Base-by-base conservation (phyloP, 768 basidiomycete genomes). In the Termitomyces eurrhizus region DNA sequence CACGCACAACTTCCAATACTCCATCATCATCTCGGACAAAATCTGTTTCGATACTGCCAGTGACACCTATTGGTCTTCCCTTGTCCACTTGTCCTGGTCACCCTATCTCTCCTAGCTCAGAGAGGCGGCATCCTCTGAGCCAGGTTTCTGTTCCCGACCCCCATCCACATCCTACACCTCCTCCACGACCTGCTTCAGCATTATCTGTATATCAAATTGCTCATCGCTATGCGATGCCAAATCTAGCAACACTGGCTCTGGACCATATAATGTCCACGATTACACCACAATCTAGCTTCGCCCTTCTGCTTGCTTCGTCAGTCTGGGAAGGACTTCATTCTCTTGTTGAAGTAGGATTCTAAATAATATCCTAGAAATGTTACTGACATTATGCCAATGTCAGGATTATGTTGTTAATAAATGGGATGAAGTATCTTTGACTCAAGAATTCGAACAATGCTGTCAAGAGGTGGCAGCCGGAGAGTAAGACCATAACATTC, bases 361-460 rank as follows among this genome's bases (percentile, higher is more conserved):
- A 60, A 4, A 59, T 67, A 35, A 57, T 61, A 42, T 36, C 44
- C 35, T 60, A 39, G 56, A 52, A 63, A 13, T 14, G 50, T 41
- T 39, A 52, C 51, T 57, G 66, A 18, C 65, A 61, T 57, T 52
- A 52, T 58, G 18, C 33, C 65, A 39, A 46, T 52, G 62, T 1
- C 63, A 88, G 83, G 88, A 91, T 68, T 92, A 85, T 61, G 84
- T 91, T 26, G 86, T 91, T 1, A 83, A 87, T n/a, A 82, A 84
- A 65, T 91, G 89, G 88, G 84, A 85, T 46, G 84, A 86, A 59
- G 87, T 90, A 8, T 84, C 84, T 26, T 73, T 75, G 18, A 84
- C 82, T 1, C 76, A 77, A 9, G 87, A 87, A 64, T 89, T 90
- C 66, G 88, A 89, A 68, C 77, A 75, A 62, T 87, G 87, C 65